phyloP scores from a whole-genome alignment of 2,329 filamentous ascomycete genomes.

The Didymella glomerata region DNA sequence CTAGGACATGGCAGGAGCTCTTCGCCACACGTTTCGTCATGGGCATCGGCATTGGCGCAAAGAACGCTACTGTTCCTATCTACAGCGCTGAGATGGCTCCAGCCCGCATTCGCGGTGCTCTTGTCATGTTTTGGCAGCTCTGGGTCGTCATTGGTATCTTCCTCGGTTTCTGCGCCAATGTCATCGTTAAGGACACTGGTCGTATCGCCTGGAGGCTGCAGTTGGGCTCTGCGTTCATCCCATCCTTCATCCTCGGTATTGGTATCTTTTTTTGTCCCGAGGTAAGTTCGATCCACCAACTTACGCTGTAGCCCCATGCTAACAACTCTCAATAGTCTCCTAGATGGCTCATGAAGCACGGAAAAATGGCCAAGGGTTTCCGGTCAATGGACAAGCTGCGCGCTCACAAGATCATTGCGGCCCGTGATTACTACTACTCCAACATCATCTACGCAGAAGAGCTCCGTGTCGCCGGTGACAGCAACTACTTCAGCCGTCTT shows the following conservation, averaged over 20 bases:
- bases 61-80: constrained; percentile 47
- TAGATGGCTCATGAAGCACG: constrained; percentile 52
- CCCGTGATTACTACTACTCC: constrained; percentile 51
- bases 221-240: constrained; percentile 52
- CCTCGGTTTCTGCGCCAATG: constrained; percentile 59
- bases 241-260: constrained; percentile 47
- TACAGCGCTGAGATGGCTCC: constrained; percentile 49
- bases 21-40: constrained; percentile 49
- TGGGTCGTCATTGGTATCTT: constrained; percentile 52
- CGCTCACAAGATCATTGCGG: constrained; percentile 46
- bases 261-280: constrained; percentile 52
- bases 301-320: constrained; percentile 1
- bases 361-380: constrained; percentile 54
- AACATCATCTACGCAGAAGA: constrained; percentile 50
- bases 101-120: constrained; percentile 45
- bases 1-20: constrained; percentile 49
- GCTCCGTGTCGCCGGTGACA: constrained; percentile 42
- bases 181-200: constrained; percentile 55
- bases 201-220: constrained; percentile 49
- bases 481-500: constrained; percentile 54
- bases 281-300: constrained; percentile 1
- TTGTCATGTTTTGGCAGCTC: constrained; percentile 54
- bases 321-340: constrained; percentile 36
- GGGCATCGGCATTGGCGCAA: constrained; percentile 48
- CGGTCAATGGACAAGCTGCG: constrained; percentile 57